Base-by-base conservation (phyloP, 148 eudicot species). In the Arctostaphylos glauca region DNA sequence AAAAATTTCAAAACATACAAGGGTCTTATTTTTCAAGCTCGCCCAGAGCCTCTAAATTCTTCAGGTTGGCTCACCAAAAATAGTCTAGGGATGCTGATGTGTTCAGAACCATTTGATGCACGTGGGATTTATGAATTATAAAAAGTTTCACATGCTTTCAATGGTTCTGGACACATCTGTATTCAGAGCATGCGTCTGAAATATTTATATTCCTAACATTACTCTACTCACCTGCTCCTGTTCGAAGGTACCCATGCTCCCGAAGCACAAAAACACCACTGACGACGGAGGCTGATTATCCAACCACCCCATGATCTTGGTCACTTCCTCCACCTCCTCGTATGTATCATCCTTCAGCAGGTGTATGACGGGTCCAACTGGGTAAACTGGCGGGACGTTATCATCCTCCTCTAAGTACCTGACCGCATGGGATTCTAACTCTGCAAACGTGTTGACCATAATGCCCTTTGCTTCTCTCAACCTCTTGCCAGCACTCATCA, bases 261-360 rank as follows among this genome's bases (percentile, higher is more conserved):
- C 92, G 60, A 90, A 90, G 68, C 92, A 90, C 2, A 90, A 64
- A 47, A 86, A 88, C 41, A 90, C 87, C 15, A 90, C 92, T 8
- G 90, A 84, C 0, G 80, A 81, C 14, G 55, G 31, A 2, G 89
- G 89, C 38, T 90, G 90, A 48, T 52, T 67, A 53, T 88, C 89
- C 76, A 90, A 79, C 89, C 92, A 90, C 49, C 50, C 25, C 44
- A 81, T 68, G 3, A 84, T 64, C 43, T 64, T 9, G 15, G 3
- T 55, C 21, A 23, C 18, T 18, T 49, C 44, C 46, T 60, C 50
- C n/a, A n/a, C n/a, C 13, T 46, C 6, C 0, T 48, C 38, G 16
- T 71, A 16, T 0, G 81, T 49, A 49, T 31, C 19, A 15, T n/a
- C 6, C 44, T 21, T 60, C 19, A 49, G 46, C n/a, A 25, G 13